phyloP scores from a whole-genome alignment of 805 yeast genomes.

The Clavispora vitiphila region DNA sequence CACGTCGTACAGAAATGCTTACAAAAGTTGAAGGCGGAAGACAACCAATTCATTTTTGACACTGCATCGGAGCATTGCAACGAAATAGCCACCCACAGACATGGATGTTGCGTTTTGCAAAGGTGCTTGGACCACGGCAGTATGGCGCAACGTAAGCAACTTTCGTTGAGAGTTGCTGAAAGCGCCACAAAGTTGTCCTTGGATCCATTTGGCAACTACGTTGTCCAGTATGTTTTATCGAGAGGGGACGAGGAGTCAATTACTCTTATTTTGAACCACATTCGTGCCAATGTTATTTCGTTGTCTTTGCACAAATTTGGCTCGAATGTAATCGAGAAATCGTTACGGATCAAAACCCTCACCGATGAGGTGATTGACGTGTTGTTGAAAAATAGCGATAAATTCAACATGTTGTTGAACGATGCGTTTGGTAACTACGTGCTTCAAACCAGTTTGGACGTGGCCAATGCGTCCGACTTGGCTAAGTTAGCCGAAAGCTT shows the following conservation, averaged over 20 bases:
- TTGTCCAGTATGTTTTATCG: slow-evolving; percentile 82
- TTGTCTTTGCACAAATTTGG: slow-evolving; percentile 59
- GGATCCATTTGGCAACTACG: slow-evolving; percentile 97
- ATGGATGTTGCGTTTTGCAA: slow-evolving; percentile 93
- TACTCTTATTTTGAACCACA: slow-evolving; percentile 30
- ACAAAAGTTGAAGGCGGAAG: slow-evolving; percentile 60
- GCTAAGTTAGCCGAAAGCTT: slow-evolving; percentile 51
- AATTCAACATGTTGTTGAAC: slow-evolving; percentile 43
- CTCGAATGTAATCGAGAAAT: slow-evolving; percentile 55
- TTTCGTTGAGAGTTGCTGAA: slow-evolving; percentile 64
- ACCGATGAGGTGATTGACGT: slow-evolving; percentile 42
- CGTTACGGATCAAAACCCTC: slow-evolving; percentile 43
- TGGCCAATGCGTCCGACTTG: slow-evolving; percentile 48
- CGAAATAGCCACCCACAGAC: slow-evolving; percentile 89
- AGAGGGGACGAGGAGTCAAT: slow-evolving; percentile 39
- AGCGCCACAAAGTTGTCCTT: slow-evolving; percentile 66
- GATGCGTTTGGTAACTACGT: slow-evolving; percentile 60
- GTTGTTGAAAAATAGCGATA: slow-evolving; percentile 31
- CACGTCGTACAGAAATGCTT: slow-evolving; percentile 94
- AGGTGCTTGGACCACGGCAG: slow-evolving; percentile 91
- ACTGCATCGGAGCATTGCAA: slow-evolving; percentile 70
- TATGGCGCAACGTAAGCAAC: slow-evolving; percentile 57
- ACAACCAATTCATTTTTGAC: slow-evolving; percentile 84
- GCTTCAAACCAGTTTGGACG: slow-evolving; percentile 54
- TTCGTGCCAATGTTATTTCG: slow-evolving; percentile 32